Evolutionary conservation across 164 flowering plant genomes (phyloP).

Genomic region (Vitis labrusca): DNA sequence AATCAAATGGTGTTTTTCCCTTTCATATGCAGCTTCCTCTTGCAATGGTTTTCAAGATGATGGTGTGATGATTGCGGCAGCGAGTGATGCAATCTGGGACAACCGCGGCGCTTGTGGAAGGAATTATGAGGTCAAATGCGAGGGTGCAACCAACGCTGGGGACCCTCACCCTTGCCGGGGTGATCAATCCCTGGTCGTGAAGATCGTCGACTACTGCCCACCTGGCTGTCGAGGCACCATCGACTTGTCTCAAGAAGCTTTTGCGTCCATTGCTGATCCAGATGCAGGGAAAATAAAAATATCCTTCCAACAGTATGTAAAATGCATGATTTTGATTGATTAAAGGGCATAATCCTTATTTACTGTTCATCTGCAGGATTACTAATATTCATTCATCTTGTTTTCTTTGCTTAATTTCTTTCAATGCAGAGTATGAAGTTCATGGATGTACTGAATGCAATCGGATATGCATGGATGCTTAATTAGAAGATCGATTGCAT

Average conservation of each 20-base stretch:
- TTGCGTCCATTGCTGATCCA: conserved; percentile 18
- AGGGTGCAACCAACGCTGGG: conserved; percentile 20
- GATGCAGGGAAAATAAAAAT: conserved; percentile 24
- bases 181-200: conserved; percentile 12
- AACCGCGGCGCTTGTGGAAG: conserved; percentile 35
- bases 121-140: conserved; percentile 30
- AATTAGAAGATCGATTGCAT: no score
- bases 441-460: no score
- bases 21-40: conserved; percentile 25
- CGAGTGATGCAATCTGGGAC: conserved; percentile 20
- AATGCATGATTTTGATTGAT: no score
- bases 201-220: conserved; percentile 25
- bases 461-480: no score
- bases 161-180: conserved; percentile 29
- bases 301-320: no score
- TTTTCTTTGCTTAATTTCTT: no score
- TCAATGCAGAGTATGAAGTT: no score
- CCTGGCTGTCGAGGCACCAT: conserved; percentile 24
- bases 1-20: not conserved
- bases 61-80: conserved; percentile 40
- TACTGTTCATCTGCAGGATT: no score
- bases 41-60: conserved; percentile 30
- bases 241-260: conserved; percentile 26
- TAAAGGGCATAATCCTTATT: no score
- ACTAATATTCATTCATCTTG: no score